Percentiles rank a stretch among this genome's conserved stretches.
Evolutionary conservation across 148 eudicot genomes (phyloP).

Genomic region (Persicaria maculosa): DNA sequence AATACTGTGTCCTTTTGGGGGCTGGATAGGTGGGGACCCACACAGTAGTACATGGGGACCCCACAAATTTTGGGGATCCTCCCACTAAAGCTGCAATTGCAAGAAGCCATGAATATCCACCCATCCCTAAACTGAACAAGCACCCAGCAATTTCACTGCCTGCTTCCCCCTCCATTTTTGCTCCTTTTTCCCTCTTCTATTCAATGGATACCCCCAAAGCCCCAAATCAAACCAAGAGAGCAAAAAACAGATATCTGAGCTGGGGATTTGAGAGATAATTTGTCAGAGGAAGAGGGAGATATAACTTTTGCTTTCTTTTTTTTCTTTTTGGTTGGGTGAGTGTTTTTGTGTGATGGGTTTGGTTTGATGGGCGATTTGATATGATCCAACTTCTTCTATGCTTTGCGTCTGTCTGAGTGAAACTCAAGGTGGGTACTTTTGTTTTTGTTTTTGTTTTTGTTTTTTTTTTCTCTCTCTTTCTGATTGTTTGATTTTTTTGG

Average conservation of each 20-base stretch:
- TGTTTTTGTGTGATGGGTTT: background rate
- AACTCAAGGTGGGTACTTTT: background rate
- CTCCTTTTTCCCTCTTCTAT: background rate
- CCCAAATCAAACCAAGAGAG: background rate
- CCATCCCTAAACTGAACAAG: constrained; percentile 5
- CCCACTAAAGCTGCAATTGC: background rate
- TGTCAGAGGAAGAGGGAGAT: background rate
- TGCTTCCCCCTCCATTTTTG: background rate
- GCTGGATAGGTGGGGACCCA: background rate
- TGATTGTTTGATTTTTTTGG: background rate
- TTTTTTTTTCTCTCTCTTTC: background rate
- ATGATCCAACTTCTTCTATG: background rate
- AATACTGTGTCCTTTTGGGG: background rate
- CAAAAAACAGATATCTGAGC: constrained; percentile 7
- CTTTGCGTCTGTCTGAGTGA: background rate
- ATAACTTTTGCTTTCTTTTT: background rate
- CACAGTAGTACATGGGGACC: background rate
- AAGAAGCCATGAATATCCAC: background rate
- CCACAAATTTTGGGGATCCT: background rate
- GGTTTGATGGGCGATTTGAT: background rate
- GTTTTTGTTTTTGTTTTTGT: background rate
- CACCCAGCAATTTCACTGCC: background rate
- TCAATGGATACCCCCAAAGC: background rate
- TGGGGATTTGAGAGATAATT: background rate
- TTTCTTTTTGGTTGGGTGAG: background rate